These are phyloP conservation scores for Haematococcus sp. DNA, from an alignment of 139 green algal genomes.

Conservation along the genomic window DNA sequence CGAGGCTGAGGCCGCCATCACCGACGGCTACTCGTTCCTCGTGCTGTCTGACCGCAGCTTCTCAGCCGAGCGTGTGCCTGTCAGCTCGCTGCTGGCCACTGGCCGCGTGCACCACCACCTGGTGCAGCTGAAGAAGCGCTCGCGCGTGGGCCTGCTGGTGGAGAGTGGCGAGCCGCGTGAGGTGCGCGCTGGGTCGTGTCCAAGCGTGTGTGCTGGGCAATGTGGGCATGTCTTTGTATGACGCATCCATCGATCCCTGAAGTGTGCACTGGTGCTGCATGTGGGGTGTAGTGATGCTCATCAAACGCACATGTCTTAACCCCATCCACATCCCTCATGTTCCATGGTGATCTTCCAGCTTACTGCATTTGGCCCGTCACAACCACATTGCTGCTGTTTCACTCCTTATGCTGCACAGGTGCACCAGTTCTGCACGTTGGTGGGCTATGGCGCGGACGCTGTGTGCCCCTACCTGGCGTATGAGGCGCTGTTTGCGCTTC, in stretches of 20 bases:
- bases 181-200: conserved; percentile 13
- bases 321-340: background rate
- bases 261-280: no score
- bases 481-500: conserved; percentile 76
- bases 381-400: no score
- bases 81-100: conserved; percentile 81
- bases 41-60: conserved; percentile 71
- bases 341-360: background rate
- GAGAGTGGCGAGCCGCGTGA: conserved; percentile 74
- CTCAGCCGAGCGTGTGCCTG: conserved; percentile 60
- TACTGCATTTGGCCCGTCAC: background rate
- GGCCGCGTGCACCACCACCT: conserved; percentile 90
- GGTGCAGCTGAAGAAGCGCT: conserved; percentile 65
- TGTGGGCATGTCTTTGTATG: no score
- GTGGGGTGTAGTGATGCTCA: no score
- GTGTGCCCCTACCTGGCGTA: conserved; percentile 94
- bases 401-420: no score
- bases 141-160: conserved; percentile 73
- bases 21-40: conserved; percentile 75
- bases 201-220: no score
- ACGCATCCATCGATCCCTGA: no score
- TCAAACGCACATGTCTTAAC: background rate
- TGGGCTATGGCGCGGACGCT: conserved; percentile 88
- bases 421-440: conserved; percentile 92
- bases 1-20: conserved; percentile 74